Base-by-base conservation (phyloP, 2,329 filamentous ascomycete genomes). In the Chrysoporthe deuterocubensis region DNA sequence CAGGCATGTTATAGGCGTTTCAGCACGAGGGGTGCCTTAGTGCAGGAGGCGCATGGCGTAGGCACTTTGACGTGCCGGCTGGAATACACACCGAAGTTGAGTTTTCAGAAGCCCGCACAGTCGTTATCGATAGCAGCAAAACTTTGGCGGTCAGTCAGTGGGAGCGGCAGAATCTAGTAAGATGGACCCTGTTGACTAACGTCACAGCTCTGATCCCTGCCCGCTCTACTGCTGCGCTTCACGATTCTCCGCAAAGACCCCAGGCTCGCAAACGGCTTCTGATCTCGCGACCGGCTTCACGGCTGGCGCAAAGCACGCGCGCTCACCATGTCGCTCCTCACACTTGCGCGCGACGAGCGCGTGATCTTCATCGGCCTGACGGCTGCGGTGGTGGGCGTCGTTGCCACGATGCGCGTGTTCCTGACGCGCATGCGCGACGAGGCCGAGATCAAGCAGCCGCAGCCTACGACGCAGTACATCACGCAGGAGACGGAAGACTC, bases 401-500 rank as follows among this genome's bases (percentile, higher is more conserved):
- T 90, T 66, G 81, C 83, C 68, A 81, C 83, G 64, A 87, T 92
- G 77, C 83, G 84, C 70, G 77, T 83, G 48, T 82, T 87, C 65
- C 86, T 94, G 57, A 81, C 81, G 67, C 79, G 85, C 65, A 87
- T 90, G 72, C 85, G 89, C 71, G 83, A 88, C 72, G 83, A 89
- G 64, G 90, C 90, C 71, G 85, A 89, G 77, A 87, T 96, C 74
- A 88, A 87, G 69, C 85, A 87, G 46, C 75, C 82, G 48, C 86
- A 89, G 69, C 88, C 88, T 46, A 90, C 90, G 75, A 87, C 90
- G 62, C 87, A 90, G 72, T 92, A 92, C 76, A 91, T 93, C 71
- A 91, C 89, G 16, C 89, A 93, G 76, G 88, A 91, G 34, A 92
- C 90, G 2, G 91, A 94, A 74, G 90, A 93, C 74, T 86, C 90